A percentile compares a stretch with the other conserved stretches of the same genome.
Conservation (phyloP, 495 filamentous ascomycete genomes). For the Neurospora sp. region DNA sequence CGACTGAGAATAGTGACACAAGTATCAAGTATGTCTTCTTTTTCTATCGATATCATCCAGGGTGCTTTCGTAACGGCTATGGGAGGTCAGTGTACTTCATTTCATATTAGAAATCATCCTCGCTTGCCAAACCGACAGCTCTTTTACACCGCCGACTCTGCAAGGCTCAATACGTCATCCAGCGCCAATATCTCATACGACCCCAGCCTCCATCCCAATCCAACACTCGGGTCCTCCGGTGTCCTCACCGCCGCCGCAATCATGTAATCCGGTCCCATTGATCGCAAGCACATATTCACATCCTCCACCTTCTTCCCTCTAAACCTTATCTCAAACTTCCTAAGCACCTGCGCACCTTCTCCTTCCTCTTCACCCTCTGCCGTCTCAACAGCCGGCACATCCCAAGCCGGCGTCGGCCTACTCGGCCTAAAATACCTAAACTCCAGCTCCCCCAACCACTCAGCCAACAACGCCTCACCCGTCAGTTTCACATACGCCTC, state of each 20-base stretch:
- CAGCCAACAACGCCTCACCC: slow-evolving; percentile 74
- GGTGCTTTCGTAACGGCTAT: background rate
- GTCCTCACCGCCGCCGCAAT: slow-evolving; percentile 35
- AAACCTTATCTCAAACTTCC: slow-evolving; percentile 28
- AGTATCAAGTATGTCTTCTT: background rate
- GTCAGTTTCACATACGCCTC: slow-evolving; percentile 94
- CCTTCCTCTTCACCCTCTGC: slow-evolving; percentile 6
- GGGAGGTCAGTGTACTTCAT: background rate
- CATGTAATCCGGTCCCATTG: slow-evolving; percentile 37
- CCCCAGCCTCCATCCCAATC: slow-evolving; percentile 28
- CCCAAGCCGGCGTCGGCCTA: slow-evolving; percentile 13
- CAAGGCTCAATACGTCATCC: slow-evolving; percentile 29
- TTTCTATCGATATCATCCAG: background rate
- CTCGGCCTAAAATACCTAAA: slow-evolving; percentile 28
- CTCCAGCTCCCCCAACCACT: slow-evolving; percentile 56
- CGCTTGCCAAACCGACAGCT: background rate
- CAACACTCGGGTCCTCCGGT: slow-evolving; percentile 23
- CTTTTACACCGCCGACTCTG: slow-evolving; percentile 16
- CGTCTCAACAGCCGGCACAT: slow-evolving; percentile 6
- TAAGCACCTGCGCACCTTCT: slow-evolving; percentile 20
- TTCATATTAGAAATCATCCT: background rate
- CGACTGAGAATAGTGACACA: background rate
- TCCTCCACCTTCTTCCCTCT: slow-evolving; percentile 28
- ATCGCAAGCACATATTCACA: slow-evolving; percentile 33
- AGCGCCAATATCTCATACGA: slow-evolving; percentile 27